Base-by-base conservation (phyloP, 768 basidiomycete genomes). In the Panus rudis region DNA sequence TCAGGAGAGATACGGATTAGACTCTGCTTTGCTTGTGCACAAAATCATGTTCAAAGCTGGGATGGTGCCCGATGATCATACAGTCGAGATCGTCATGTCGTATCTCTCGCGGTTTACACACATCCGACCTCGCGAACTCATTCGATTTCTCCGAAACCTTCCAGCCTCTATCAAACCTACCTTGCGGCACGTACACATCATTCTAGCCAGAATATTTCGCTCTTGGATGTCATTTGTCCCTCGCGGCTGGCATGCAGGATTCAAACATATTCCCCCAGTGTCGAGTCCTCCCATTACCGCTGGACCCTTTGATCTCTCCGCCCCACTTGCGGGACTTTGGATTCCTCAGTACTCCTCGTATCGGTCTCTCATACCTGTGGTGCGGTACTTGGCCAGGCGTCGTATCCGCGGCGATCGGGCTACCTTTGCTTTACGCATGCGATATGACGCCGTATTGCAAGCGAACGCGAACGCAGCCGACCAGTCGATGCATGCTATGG, bases 361-460 rank as follows among this genome's bases (percentile, higher is more conserved):
- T n/a, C n/a, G n/a, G n/a, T 48, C 57, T 10, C 56, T 66, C 22
- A 53, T 72, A n/a, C n/a, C n/a, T n/a, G n/a, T n/a, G n/a, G n/a
- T n/a, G n/a, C n/a, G n/a, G 37, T 72, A 75, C 6, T 59, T 87
- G 26, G 52, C 58, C 22, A 62, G 58, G 13, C 72, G 76, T 31
- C 63, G 66, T 22, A 60, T 81, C 37, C 70, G 69, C 50, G 72
- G 72, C 46, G 81, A 89, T 55, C 63, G 68, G 25, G 69, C 72
- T 22, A 75, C 78, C 41, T 62, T 79, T 39, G 76, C 73, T 6
- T 61, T 85, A 49, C 78, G 82, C 33, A 77, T 91, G 44, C 66
- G 71, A 47, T 74, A 78, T 35, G 79, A 85, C 47, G 77, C 72
- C 6, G 66, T 78, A 16, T 58, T 75, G 34, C 70, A 71, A 58